Evolutionary conservation across 495 filamentous ascomycete species (phyloP).

Genomic region (Penicillium cataractarum): DNA sequence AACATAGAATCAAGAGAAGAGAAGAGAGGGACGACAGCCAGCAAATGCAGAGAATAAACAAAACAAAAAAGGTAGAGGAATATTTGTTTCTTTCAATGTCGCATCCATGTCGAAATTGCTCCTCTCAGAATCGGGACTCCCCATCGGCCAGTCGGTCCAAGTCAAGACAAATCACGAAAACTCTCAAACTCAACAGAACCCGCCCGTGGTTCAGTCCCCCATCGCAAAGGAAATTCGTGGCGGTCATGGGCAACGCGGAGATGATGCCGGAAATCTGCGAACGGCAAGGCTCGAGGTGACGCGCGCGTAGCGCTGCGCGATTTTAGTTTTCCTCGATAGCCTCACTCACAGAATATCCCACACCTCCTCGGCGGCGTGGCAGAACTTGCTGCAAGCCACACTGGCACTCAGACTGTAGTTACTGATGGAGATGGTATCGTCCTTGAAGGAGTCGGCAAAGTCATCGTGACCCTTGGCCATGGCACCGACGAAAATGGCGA

Average conservation of each 20-base stretch:
- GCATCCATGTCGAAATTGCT: constrained; percentile 9
- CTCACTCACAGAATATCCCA: constrained; percentile 81
- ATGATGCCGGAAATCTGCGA: constrained; percentile 3
- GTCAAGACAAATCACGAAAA: constrained; percentile 8
- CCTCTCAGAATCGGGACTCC: background rate
- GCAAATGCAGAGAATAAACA: background rate
- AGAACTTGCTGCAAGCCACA: constrained; percentile 98
- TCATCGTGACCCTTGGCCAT: constrained; percentile 97
- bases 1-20: constrained; percentile 11
- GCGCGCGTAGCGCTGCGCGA: constrained; percentile 19
- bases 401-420: constrained; percentile 96
- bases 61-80: background rate
- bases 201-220: constrained; percentile 16
- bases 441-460: constrained; percentile 92
- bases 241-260: constrained; percentile 32
- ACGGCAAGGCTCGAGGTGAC: constrained; percentile 15
- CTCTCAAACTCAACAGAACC: constrained; percentile 12
- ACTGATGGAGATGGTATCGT: constrained; percentile 97
- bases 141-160: background rate
- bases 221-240: constrained; percentile 45
- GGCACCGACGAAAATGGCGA: constrained; percentile 96
- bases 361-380: constrained; percentile 94
- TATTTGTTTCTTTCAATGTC: background rate
- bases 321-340: constrained; percentile 5
- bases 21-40: constrained; percentile 13